Conservation (phyloP, 2,329 filamentous ascomycete genomes). For the Monilinia fructigena region DNA sequence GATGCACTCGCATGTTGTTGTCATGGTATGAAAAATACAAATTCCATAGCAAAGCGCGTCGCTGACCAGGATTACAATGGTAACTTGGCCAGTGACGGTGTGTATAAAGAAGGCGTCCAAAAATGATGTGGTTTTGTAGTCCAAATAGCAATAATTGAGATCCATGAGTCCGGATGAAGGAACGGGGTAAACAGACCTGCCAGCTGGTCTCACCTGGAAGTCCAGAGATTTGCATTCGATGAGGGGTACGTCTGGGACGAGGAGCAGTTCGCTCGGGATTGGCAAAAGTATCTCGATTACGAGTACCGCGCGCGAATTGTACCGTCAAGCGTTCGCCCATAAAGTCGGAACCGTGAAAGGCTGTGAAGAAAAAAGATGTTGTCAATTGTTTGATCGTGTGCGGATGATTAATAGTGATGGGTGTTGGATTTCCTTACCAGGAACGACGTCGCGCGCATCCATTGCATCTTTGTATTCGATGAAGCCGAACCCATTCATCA, state of each 20-base stretch:
- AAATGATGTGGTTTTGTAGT: slow-evolving; percentile 38
- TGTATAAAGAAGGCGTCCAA: slow-evolving; percentile 39
- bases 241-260: slow-evolving; percentile 88
- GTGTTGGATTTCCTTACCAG: slow-evolving; percentile 61
- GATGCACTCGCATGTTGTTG: slow-evolving; percentile 41
- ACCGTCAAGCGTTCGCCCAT: slow-evolving; percentile 97
- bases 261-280: slow-evolving; percentile 63
- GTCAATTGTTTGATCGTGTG: slow-evolving; percentile 10
- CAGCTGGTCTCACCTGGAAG: slow-evolving; percentile 98
- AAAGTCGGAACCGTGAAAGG: slow-evolving; percentile 89
- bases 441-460: slow-evolving; percentile 97
- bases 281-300: slow-evolving; percentile 63
- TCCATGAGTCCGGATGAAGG: slow-evolving; percentile 48
- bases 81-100: slow-evolving; percentile 32
- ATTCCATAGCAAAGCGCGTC: slow-evolving; percentile 33
- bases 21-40: slow-evolving; percentile 33
- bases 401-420: slow-evolving; percentile 28
- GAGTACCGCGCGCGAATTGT: slow-evolving; percentile 91
- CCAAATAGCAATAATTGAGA: slow-evolving; percentile 41
- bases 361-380: slow-evolving; percentile 34
- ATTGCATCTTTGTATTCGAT: slow-evolving; percentile 99
- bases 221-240: slow-evolving; percentile 96
- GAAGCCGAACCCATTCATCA: slow-evolving; percentile 99
- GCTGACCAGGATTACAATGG: slow-evolving; percentile 38
- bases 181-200: slow-evolving; percentile 90